phyloP scores from a whole-genome alignment of 805 yeast genomes.

The Ogataea parapolymorpha region DNA sequence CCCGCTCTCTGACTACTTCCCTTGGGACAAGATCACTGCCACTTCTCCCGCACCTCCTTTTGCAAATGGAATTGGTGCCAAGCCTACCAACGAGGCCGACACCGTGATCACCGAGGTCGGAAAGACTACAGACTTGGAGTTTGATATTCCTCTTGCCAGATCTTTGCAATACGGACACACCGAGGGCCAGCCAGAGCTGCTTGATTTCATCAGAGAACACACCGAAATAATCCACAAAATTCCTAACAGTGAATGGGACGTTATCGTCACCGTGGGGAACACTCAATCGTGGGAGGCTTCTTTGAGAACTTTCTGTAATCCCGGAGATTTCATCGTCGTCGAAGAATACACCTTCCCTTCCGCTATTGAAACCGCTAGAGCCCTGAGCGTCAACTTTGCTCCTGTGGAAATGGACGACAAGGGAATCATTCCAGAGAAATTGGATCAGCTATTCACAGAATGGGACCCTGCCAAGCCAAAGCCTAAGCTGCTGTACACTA shows the following conservation, averaged over 20 bases:
- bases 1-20: conserved; percentile 88
- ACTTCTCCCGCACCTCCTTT: conserved; percentile 81
- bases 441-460: conserved; percentile 50
- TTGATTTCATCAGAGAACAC: conserved; percentile 72
- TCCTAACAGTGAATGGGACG: conserved; percentile 70
- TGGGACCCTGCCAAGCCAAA: conserved; percentile 58
- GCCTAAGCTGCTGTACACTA: conserved; percentile 86
- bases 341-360: conserved; percentile 78
- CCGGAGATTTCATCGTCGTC: conserved; percentile 66
- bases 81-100: conserved; percentile 39
- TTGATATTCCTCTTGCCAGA: conserved; percentile 70
- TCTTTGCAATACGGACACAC: conserved; percentile 92
- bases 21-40: conserved; percentile 73
- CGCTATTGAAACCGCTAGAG: conserved; percentile 65
- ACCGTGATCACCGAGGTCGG: conserved; percentile 35
- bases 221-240: conserved; percentile 51
- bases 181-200: conserved; percentile 72
- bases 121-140: conserved; percentile 43
- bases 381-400: conserved; percentile 55
- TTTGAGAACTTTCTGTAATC: conserved; percentile 53
- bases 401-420: conserved; percentile 67
- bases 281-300: conserved; percentile 91
- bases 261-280: conserved; percentile 74
- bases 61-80: conserved; percentile 69
- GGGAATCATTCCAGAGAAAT: conserved; percentile 59